Base-by-base conservation (phyloP, 164 flowering plant species). In the Macadamia integrifolia region DNA sequence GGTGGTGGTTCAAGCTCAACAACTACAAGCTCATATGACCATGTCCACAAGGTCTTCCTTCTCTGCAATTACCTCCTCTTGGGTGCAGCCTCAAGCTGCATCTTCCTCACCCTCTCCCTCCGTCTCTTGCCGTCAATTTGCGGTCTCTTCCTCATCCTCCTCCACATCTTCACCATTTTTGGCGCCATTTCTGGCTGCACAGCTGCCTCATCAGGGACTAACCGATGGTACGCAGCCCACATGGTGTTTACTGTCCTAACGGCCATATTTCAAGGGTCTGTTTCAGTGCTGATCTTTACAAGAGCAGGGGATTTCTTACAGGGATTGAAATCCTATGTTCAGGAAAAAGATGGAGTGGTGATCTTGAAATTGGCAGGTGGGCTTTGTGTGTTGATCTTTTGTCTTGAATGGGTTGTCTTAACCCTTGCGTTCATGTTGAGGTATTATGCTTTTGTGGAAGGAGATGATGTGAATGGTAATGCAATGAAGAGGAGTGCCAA, bases 1-100 rank as follows among this genome's bases (percentile, higher is more conserved):
- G 29, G n/a, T 9, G 56, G 23, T 7, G 40, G 66, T 4, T 63
- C 71, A 18, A 61, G 73, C 12, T 61, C 73, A 9, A 1, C 81
- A 6, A 23, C 23, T 23, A 23, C 23, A 23, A 23, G 23, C 23
- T 23, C 86, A 83, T 64, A 62, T 75, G 23, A 23, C 78, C 80
- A 75, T 71, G 84, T 86, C 17, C 92, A 84, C 86, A 87, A 86
- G 62, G 46, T 84, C 66, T 92, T 92, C 85, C 82, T 92, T 32
- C 53, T 87, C 42, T 74, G 78, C 80, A 92, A 88, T 75, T 92
- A 92, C 90, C 76, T 85, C 66, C 87, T 92, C 69, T 72, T 92
- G 3, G 92, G 96, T 7, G 87, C 96, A 13, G 92, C 97, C 64
- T 88, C 91, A 2, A 80, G 88, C 60, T 91, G 92, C 90, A 87